Evolutionary conservation across 2,329 filamentous ascomycete genomes (phyloP).

Genomic region (Colletotrichum eremochloae): DNA sequence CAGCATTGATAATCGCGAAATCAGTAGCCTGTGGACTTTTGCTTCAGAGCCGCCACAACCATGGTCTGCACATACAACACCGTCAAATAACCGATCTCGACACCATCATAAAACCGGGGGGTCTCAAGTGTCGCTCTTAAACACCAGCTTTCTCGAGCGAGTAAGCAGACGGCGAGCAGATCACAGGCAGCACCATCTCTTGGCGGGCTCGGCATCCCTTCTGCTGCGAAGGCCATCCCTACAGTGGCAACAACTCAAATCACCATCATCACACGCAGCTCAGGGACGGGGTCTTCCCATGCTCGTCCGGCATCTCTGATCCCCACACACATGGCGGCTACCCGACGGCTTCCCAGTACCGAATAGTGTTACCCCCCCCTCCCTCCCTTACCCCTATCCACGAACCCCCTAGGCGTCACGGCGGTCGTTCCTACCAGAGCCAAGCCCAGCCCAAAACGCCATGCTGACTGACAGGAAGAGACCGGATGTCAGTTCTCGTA

Average conservation of each 20-base stretch:
- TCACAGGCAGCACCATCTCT: not conserved
- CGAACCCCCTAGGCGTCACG: not conserved
- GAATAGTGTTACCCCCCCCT: not conserved
- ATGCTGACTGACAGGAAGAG: not conserved
- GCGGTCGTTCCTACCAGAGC: not conserved
- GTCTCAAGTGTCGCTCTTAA: not conserved
- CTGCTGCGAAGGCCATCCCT: not conserved
- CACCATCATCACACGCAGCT: not conserved
- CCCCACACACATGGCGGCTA: not conserved
- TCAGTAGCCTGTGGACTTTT: not conserved
- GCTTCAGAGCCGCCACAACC: not conserved
- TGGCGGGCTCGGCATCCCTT: not conserved
- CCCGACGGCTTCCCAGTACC: not conserved
- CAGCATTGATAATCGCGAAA: not conserved
- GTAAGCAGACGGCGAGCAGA: not conserved
- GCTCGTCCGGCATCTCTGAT: not conserved
- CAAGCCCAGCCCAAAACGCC: not conserved
- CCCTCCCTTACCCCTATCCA: not conserved
- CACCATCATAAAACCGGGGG: not conserved
- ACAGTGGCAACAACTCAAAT: not conserved
- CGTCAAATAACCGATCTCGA: not conserved
- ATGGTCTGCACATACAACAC: not conserved
- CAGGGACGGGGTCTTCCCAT: constrained; percentile 7
- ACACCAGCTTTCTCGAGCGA: not conserved
- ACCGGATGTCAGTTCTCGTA: not conserved